These are phyloP conservation scores for Nasturtium officinale DNA, from an alignment of 345 rosid species.

Conservation along the genomic window DNA sequence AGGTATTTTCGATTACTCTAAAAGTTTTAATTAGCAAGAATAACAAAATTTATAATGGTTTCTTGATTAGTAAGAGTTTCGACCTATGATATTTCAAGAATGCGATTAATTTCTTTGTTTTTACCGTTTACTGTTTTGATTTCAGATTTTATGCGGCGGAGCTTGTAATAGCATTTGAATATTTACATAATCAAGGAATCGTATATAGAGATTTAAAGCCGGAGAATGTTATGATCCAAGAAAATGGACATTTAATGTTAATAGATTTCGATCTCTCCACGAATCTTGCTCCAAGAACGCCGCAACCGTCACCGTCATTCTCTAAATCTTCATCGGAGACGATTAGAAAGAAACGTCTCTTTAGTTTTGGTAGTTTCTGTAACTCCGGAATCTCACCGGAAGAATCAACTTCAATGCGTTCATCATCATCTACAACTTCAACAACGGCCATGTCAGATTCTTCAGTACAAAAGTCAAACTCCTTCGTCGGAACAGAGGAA, in stretches of 20 bases:
- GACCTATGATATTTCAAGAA: not conserved
- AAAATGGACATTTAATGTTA: slow-evolving; percentile 85
- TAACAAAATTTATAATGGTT: not conserved
- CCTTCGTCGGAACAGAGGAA: slow-evolving; percentile 94
- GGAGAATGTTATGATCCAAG: slow-evolving; percentile 83
- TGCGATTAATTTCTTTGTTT: not conserved
- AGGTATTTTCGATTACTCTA: slow-evolving; percentile 46
- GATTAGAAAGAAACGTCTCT: slow-evolving; percentile 31
- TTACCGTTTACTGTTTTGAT: not conserved
- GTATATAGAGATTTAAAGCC: slow-evolving; percentile 90
- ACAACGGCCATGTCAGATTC: slow-evolving; percentile 5
- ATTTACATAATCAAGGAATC: slow-evolving; percentile 71
- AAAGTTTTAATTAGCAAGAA: too few relatives aligned
- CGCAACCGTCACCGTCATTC: slow-evolving; percentile 35
- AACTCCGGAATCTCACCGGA: slow-evolving; percentile 50
- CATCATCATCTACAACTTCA: slow-evolving; percentile 36
- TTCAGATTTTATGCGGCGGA: slow-evolving; percentile 91
- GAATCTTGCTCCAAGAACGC: slow-evolving; percentile 53
- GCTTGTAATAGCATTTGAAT: slow-evolving; percentile 73
- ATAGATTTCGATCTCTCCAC: slow-evolving; percentile 94
- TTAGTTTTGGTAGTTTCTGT: slow-evolving; percentile 45
- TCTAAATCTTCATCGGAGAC: not conserved
- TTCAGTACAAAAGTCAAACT: slow-evolving; percentile 57
- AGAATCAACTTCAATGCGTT: slow-evolving; percentile 1
- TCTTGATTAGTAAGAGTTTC: not conserved